Base-by-base conservation (phyloP, 306 rosid species). In the Quercus aquifolioides region DNA sequence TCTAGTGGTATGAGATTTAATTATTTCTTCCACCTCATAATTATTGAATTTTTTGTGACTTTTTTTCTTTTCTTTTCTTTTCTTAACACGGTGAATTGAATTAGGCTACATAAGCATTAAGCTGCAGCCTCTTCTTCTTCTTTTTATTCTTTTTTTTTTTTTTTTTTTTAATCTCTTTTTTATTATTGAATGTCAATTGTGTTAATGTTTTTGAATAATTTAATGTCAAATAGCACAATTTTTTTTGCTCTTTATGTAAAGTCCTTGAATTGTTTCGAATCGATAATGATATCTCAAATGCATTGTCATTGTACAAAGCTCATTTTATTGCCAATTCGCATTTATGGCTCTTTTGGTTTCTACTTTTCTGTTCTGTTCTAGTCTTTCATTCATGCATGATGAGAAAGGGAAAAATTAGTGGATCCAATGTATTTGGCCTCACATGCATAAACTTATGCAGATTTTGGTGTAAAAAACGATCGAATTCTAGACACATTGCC, bases 1-100 rank as follows among this genome's bases (percentile, higher is more conserved):
- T 86, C 31, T 96, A 88, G 63, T 79, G 85, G 87, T 91, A 91
- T 87, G 93, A 87, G 78, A 81, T 49, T 90, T 76, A 80, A 54
- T 85, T 52, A 28, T 65, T 87, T 87, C 54, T 49, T 49, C 54
- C 77, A 35, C 74, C 46, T 84, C 81, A 18, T 84, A 65, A 63
- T 81, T 82, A 75, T 78, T 73, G 73, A 74, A 49, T 86, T 86
- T 79, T 79, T 83, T 73, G 62, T 79, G 87, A 91, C 86, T 87
- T 80, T 80, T 84, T 85, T 78, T 78, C 77, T 79, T 75, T 71
- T n/a, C n/a, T n/a, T n/a, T n/a, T 77, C 85, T 85, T 81, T 21
- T 76, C 26, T 81, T 90, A 83, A 87, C 92, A 82, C 85, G 54
- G 78, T 85, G 84, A 85, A 87, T 86, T 80, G 83, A 84, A 89